Conservation (phyloP, 192 early-diverging fungal genomes). For the Gryganskiella cystojenkinii region DNA sequence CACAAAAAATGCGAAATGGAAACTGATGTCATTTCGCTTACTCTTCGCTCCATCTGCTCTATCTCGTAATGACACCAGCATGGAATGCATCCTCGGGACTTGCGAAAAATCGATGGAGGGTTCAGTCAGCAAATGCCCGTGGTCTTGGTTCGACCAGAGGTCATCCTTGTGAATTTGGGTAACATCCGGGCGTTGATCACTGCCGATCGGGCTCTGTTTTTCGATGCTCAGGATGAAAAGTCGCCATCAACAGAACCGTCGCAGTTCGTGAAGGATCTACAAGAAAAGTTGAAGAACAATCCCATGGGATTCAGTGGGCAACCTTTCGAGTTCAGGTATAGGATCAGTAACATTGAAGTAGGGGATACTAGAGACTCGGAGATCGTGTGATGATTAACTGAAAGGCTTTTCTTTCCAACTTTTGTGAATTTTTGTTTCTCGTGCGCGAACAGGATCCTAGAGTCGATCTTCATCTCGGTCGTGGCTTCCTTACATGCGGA, state of each 20-base stretch:
- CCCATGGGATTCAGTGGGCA: constrained; percentile 25
- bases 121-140: constrained; percentile 81
- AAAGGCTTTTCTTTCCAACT: not conserved
- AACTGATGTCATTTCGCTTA: no score
- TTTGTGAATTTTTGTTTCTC: not conserved
- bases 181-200: constrained; percentile 85
- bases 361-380: not conserved
- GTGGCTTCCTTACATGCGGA: constrained; percentile 73
- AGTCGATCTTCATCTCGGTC: constrained; percentile 80
- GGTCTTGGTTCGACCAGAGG: constrained; percentile 84
- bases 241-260: constrained; percentile 73
- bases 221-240: constrained; percentile 70
- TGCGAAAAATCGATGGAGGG: constrained; percentile 81
- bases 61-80: no score
- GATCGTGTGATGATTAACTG: not conserved
- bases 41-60: no score
- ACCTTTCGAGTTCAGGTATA: constrained; percentile 63
- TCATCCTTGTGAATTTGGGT: constrained; percentile 83
- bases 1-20: no score
- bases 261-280: constrained; percentile 79
- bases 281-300: constrained; percentile 69
- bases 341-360: not conserved
- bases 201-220: constrained; percentile 78
- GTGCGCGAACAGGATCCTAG: constrained; percentile 70
- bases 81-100: constrained; percentile 82